Evolutionary conservation across 345 rosid genomes (phyloP), one percentile per base, ranked within the genome.

Genomic region (Linum usitatissimum): DNA sequence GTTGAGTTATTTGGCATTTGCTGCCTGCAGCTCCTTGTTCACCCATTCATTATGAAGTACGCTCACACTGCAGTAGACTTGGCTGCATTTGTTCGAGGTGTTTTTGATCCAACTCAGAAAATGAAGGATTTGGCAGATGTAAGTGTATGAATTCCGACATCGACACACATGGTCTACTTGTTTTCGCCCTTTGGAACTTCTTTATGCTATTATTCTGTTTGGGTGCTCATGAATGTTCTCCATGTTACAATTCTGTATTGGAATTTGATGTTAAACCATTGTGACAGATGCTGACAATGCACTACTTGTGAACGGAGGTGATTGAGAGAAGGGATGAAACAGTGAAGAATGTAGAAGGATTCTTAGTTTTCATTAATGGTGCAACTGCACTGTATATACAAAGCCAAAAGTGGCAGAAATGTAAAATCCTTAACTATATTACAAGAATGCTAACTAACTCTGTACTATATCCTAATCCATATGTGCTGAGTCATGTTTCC

Each of bases 51-150:
- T 57, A 83, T 75, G 64, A 92, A 84, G 78, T 75, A 87, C 42
- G 85, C 79, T 40, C 66, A 81, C 40, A 72, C 73, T 49, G 60
- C 60, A 68, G 85, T 85, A 51, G 93, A 92, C 78, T 76, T 89
- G 65, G 89, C 91, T 18, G 71, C 81, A 64, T 89, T 84, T 79
- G 89, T 89, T 62, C 84, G 75, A 66, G 77, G 83, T 68, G 84
- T 89, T 63, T 89, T 92, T 78, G 95, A 92, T 76, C 95, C 98
- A 55, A 80, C 80, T 3, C 84, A 80, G 73, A 85, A 83, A 77
- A 69, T 92, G 86, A 92, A 85, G 82, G 98, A 92, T 55, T 74
- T 89, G 74, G 96, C 96, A 68, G 96, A 92, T 81, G 98, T 92
- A 79, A 85, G 96, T 73, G 21, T 54, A 31, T 38, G 53, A 23